Evolutionary conservation across 371 early-diverging fungal genomes (phyloP), one percentile per base, ranked within the genome.

Genomic region (Mortierella sp.): DNA sequence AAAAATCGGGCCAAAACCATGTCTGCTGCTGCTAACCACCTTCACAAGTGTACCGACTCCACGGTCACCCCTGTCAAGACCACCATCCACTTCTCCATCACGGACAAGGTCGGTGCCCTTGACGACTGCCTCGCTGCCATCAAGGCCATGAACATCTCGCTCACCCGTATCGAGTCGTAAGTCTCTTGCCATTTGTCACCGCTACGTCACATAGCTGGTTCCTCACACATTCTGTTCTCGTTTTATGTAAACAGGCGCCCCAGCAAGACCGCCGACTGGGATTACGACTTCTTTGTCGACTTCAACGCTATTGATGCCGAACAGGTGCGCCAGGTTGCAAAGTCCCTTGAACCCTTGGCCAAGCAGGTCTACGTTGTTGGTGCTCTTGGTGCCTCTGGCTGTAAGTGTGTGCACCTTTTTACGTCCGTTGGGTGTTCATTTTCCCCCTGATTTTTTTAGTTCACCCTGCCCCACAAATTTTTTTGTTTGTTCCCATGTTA

Each of bases 241-340:
- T 30, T 37, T 51, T 24, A 2, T 31, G 24, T 28, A 21, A 26
- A 58, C 48, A 88, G 88, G 28, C 93, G 97, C 27, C 96, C 98
- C 19, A 89, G 90, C 73, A 87, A 84, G 66, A 91, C 91, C 2
- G 82, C 82, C 34, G 90, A 89, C 30, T 92, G 91, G 72, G 90
- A 92, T 57, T 97, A 98, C 71, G 96, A 98, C 72, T 95, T 98
- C 80, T 95, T 92, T 83, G 90, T 96, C 51, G 97, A 97, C 72
- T 91, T 97, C 50, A 84, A 87, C 60, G 90, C 93, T 4, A 65
- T 66, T 52, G 80, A 80, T 69, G 66, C 79, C 34, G 83, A 79
- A 17, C 85, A 89, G 60, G 86, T 93, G 27, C 56, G 81, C 34
- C 53, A 75, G n/a, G 88, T 91, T 1, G 80, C 89, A 30, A 86